Evolutionary conservation across 176 grass and related monocot genomes (phyloP).

Genomic region (Triticum urartu): DNA sequence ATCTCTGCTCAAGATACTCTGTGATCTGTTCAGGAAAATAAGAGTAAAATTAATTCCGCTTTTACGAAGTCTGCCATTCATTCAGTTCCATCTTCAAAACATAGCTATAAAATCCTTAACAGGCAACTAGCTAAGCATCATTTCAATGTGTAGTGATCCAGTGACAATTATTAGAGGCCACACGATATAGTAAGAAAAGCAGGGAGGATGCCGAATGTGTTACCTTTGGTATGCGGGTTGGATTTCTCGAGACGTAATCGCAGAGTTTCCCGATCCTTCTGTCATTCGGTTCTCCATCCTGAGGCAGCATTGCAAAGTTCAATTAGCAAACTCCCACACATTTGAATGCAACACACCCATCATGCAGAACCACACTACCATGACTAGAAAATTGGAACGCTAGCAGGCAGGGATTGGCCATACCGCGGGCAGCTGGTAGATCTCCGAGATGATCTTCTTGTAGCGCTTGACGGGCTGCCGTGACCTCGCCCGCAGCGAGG

Average conservation of each 20-base stretch:
- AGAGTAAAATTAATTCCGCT: not conserved
- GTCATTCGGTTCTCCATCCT: slow-evolving; percentile 93
- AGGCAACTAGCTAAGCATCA: not conserved
- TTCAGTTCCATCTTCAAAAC: not conserved
- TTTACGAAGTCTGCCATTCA: not conserved
- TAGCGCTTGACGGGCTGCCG: slow-evolving; percentile 93
- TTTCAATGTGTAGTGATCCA: not conserved
- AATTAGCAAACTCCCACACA: not conserved
- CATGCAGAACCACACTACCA: not conserved
- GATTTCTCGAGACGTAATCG: slow-evolving; percentile 89
- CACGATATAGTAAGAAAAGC: not conserved
- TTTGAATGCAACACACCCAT: not conserved
- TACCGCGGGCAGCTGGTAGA: slow-evolving; percentile 72
- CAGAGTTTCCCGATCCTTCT: slow-evolving; percentile 90
- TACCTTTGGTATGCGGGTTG: slow-evolving; percentile 84
- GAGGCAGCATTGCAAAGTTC: slow-evolving; percentile 13
- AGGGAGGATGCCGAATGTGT: not conserved
- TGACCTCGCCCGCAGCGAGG: slow-evolving; percentile 68
- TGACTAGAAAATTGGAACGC: not conserved
- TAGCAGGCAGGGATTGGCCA: slow-evolving; percentile 1
- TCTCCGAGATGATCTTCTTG: slow-evolving; percentile 79
- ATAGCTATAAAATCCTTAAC: slow-evolving; percentile 1
- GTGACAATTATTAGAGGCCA: not conserved
- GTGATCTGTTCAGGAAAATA: slow-evolving; percentile 60
- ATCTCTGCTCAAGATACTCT: slow-evolving; percentile 83